Percentiles rank a stretch among this genome's conserved stretches.
Evolutionary conservation across 441 rosid genomes (phyloP).

Genomic region (Mallotus japonicus): DNA sequence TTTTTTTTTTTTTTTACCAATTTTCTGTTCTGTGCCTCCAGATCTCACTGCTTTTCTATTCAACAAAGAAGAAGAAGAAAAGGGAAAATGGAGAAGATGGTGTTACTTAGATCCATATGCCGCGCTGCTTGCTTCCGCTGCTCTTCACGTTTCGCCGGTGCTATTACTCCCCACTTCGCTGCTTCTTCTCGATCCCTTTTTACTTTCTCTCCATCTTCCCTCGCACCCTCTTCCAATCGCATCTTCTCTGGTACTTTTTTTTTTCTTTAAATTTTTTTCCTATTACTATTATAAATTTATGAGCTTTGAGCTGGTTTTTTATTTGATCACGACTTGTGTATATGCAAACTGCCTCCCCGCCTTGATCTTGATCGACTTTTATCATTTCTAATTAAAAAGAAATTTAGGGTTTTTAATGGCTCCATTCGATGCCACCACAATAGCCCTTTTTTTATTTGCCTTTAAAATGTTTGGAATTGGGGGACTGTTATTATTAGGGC

Average conservation of each 20-base stretch:
- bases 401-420: conserved; percentile 7
- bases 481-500: too few relatives aligned
- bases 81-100: conserved; percentile 40
- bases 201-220: conserved; percentile 35
- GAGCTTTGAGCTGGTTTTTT: too few relatives aligned
- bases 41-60: not conserved
- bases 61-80: too few relatives aligned
- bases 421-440: too few relatives aligned
- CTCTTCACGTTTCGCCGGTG: conserved; percentile 37
- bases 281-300: too few relatives aligned
- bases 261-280: not conserved
- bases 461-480: too few relatives aligned
- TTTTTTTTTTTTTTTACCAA: too few relatives aligned
- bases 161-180: conserved; percentile 22
- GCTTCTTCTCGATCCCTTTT: conserved; percentile 21
- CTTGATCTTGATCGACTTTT: not conserved
- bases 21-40: too few relatives aligned
- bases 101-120: conserved; percentile 47
- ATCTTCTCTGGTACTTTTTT: conserved; percentile 35
- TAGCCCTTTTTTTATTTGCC: too few relatives aligned
- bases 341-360: too few relatives aligned
- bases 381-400: not conserved
- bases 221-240: conserved; percentile 32
- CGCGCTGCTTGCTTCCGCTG: conserved; percentile 49
- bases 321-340: too few relatives aligned